Base-by-base conservation (phyloP, 164 flowering plant species). In the Liquidambar formosana region DNA sequence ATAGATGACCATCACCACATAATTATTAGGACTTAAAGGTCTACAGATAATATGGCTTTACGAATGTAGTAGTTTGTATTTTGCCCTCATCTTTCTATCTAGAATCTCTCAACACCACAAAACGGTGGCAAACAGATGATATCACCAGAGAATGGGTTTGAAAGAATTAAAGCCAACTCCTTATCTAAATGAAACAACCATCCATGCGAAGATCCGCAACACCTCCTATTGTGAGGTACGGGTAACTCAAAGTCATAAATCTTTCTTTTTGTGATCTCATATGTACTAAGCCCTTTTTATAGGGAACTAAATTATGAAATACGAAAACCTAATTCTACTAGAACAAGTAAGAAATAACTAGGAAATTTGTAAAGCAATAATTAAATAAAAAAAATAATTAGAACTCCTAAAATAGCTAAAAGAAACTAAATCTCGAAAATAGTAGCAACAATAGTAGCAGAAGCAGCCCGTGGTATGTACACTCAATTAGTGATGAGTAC, bases 161-260 rank as follows among this genome's bases (percentile, higher is more conserved):
- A 2, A 11, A 61, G 64, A 8, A 26, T 61, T 10, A 61, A 6
- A 1, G n/a, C 49, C 2, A 61, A 41, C 4, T 43, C 21, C 25
- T 44, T 8, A 2, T 61, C 49, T 12, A 19, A 25, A 9, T 4
- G 4, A 6, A 21, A 19, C 14, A 61, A 13, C 64, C 64, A 61
- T 18, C 64, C 64, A 22, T 61, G 49, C 14, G 49, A 61, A 21
- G 49, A 43, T 2, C 64, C 64, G 18, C 64, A 60, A n/a, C 43
- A 45, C 49, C 64, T 41, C 12, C n/a, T 61, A 4, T 18, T 61
- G n/a, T 61, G 44, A 12, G 49, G 64, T 1, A 44, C 9, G 21
- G 10, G 23, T 19, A 44, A 61, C 16, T 41, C 14, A 12, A 21
- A 41, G 9, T 13, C 18, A 4, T 19, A n/a, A 26, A 33, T 33